Evolutionary conservation across 805 yeast genomes (phyloP), one percentile per base, ranked within the genome.

Genomic region (Starmerella khaoyaiensis): DNA sequence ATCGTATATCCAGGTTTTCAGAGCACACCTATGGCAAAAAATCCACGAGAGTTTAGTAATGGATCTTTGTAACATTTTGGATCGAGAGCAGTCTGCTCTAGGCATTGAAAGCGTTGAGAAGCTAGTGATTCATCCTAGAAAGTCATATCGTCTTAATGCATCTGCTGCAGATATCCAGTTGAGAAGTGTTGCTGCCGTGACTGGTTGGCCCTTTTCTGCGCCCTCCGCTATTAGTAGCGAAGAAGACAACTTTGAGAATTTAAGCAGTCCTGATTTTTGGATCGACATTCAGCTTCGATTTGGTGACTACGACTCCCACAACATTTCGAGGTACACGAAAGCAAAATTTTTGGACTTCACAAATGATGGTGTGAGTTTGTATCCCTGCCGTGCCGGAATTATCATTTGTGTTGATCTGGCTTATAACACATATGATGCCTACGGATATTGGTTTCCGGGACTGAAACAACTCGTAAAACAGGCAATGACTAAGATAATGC

Each of bases 21-120:
- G 99, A 39, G 97, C 98, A 0, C 99, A 90, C 64, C 69, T 90
- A 52, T 90, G 99, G 99, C 99, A 90, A 57, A 90, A 93, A 58
- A 90, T 90, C 37, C 99, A 90, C 56, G 99, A 90, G 59, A 78
- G 93, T 59, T 66, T 90, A 33, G 95, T 90, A 3, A 81, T 82
- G 55, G 98, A 90, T 63, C 51, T 90, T 21, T 84, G 95, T 51
- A 96, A 86, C 54, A 87, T 84, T 14, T 61, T 90, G 17, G 98
- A 90, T 57, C 75, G 76, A 35, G 94, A 90, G 56, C 61, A 83
- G 55, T 90, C 82, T 50, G 76, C 75, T 2, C 59, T 90, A 22
- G 86, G 78, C 47, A 76, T 87, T 41, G 95, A 81, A 47, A 66
- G 71, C 35, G 95, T 90, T 5, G 82, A 79, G 40, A 90, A 90